Percentiles rank a stretch among this genome's conserved stretches.
Evolutionary conservation across 2,329 filamentous ascomycete genomes (phyloP).

Genomic region (Neofusicoccum sp.): DNA sequence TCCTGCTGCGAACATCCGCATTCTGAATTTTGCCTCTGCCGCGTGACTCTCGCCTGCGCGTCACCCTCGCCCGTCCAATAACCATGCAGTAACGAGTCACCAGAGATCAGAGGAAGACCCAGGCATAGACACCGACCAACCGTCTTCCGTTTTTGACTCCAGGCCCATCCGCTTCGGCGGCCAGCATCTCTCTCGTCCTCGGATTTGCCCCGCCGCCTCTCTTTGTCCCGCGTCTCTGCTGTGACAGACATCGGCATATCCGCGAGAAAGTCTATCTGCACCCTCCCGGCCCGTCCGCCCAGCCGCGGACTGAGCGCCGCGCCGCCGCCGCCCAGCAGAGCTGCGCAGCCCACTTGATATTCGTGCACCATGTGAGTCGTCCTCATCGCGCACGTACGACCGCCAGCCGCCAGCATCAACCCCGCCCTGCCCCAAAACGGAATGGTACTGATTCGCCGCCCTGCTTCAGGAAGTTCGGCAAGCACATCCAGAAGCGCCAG

Average conservation of each 20-base stretch:
- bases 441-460: constrained; percentile 36
- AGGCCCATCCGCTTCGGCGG: neutral
- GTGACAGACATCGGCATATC: neutral
- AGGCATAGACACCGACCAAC: neutral
- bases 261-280: neutral
- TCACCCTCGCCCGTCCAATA: constrained; percentile 9
- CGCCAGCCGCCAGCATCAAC: neutral
- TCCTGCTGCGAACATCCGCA: constrained; percentile 13
- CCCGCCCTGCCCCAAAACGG: constrained; percentile 16
- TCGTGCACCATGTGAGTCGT: constrained; percentile 18
- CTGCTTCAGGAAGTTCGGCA: constrained; percentile 91
- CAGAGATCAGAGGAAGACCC: neutral
- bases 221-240: constrained; percentile 13
- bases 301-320: neutral
- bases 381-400: constrained; percentile 14
- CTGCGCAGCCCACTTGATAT: constrained; percentile 3
- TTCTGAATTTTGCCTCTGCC: constrained; percentile 14
- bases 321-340: neutral
- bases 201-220: constrained; percentile 5
- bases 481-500: constrained; percentile 98
- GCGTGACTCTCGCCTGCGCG: constrained; percentile 16
- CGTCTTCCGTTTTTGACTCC: constrained; percentile 16
- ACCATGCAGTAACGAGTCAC: neutral
- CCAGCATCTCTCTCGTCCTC: constrained; percentile 12
- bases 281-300: neutral